These are phyloP conservation scores for Rhodamnia argentea DNA, from an alignment of 345 rosid species.

Conservation along the genomic window DNA sequence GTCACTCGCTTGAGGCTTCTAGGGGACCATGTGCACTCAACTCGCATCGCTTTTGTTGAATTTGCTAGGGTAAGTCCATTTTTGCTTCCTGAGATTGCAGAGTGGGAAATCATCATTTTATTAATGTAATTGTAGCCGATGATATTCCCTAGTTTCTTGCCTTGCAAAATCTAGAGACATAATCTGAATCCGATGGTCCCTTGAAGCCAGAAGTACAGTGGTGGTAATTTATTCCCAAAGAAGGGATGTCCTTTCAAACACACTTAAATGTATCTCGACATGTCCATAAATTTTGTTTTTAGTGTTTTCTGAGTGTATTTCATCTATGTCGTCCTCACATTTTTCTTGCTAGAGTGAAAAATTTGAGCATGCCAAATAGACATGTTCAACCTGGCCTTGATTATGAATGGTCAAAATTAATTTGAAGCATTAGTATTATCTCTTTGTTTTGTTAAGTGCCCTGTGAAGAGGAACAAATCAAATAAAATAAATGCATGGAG, in stretches of 20 bases:
- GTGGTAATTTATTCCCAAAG: neutral
- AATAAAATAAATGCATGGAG: neutral
- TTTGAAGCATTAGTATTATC: neutral
- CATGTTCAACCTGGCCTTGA: neutral
- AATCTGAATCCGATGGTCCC: neutral
- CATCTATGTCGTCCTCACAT: neutral
- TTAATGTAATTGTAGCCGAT: neutral
- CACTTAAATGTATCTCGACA: neutral
- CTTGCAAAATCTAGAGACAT: neutral
- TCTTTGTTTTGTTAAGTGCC: neutral
- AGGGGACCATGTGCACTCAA: constrained; percentile 79
- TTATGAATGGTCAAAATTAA: neutral
- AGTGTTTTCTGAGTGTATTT: neutral
- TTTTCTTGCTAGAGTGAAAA: neutral
- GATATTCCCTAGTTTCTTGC: neutral
- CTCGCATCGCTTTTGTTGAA: constrained; percentile 85
- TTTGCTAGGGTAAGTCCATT: constrained; percentile 58
- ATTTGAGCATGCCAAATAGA: neutral
- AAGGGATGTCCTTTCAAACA: neutral
- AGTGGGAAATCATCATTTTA: neutral
- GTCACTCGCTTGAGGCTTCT: constrained; percentile 82
- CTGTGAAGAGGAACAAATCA: neutral
- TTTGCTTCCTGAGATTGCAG: neutral
- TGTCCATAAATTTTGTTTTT: neutral
- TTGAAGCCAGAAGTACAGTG: neutral